Percentiles rank a stretch among this genome's conserved stretches.
These are phyloP conservation scores for Penicillium fuscoglaucum DNA, from an alignment of 2,329 filamentous ascomycete genomes.

Conservation along the genomic window DNA sequence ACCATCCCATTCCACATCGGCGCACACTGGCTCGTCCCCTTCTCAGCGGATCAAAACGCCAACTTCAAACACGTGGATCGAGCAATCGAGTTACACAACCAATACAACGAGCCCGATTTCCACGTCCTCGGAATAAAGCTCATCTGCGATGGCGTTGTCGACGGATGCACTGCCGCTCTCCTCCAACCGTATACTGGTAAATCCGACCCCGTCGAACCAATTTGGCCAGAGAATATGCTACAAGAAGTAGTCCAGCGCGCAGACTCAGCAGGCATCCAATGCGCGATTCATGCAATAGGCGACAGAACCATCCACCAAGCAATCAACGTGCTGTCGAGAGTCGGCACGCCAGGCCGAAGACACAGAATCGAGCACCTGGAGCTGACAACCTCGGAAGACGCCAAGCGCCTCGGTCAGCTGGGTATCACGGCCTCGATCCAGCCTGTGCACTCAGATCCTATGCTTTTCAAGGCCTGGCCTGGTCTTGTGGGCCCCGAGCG, in stretches of 20 bases:
- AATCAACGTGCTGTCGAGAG: slow-evolving; percentile 47
- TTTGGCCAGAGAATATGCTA: slow-evolving; percentile 49
- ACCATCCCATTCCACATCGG: slow-evolving; percentile 47
- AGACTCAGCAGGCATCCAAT: slow-evolving; percentile 47
- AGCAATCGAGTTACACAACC: slow-evolving; percentile 44
- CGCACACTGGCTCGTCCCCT: slow-evolving; percentile 52
- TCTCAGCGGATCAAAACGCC: slow-evolving; percentile 39
- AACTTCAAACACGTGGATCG: slow-evolving; percentile 48
- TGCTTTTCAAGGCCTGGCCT: slow-evolving; percentile 51
- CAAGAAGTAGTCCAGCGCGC: slow-evolving; percentile 47
- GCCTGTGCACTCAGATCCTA: slow-evolving; percentile 45
- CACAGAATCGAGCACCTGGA: slow-evolving; percentile 56
- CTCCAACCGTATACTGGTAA: slow-evolving; percentile 49
- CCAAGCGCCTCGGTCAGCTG: slow-evolving; percentile 47
- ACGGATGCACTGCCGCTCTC: slow-evolving; percentile 54
- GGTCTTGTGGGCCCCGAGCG: slow-evolving; percentile 47
- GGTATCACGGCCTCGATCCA: slow-evolving; percentile 48
- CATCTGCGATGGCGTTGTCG: slow-evolving; percentile 53
- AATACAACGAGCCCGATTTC: slow-evolving; percentile 47
- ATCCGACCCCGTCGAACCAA: slow-evolving; percentile 44
- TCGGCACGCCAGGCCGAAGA: slow-evolving; percentile 42
- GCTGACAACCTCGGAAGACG: slow-evolving; percentile 50
- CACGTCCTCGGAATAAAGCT: slow-evolving; percentile 52
- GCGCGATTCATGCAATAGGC: slow-evolving; percentile 55
- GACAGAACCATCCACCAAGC: slow-evolving; percentile 49